A percentile compares a stretch with the other conserved stretches of the same genome.
These are phyloP conservation scores for Pichia deserticola DNA, from an alignment of 805 yeast genomes.

Conservation along the genomic window DNA sequence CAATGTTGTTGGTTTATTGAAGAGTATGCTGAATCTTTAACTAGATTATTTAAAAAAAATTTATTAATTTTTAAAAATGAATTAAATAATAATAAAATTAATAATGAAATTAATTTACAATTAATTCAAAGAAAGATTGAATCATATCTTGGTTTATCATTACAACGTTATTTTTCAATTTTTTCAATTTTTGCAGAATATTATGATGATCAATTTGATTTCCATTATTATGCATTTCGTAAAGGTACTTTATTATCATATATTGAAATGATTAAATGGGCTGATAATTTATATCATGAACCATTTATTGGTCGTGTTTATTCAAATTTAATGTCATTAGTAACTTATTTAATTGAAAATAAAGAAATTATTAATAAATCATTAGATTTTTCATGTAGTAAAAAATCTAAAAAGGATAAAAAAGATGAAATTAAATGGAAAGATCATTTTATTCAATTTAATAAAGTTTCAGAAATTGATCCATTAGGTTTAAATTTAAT, in stretches of 20 bases:
- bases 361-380: constrained; percentile 14
- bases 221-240: constrained; percentile 87
- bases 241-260: constrained; percentile 87
- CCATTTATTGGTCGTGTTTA: constrained; percentile 70
- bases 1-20: constrained; percentile 87
- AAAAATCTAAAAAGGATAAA: constrained; percentile 44
- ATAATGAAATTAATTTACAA: constrained; percentile 29
- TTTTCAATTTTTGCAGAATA: constrained; percentile 62
- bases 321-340: constrained; percentile 53
- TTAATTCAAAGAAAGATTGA: constrained; percentile 28
- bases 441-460: constrained; percentile 42
- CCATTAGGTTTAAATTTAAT: constrained; percentile 44
- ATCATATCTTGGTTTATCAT: constrained; percentile 54
- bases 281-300: constrained; percentile 58
- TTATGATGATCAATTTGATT: constrained; percentile 82
- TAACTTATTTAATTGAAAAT: constrained; percentile 35
- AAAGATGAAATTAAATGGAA: constrained; percentile 49
- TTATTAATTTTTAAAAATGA: constrained; percentile 13
- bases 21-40: constrained; percentile 80
- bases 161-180: constrained; percentile 69
- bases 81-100: background rate
- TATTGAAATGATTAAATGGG: constrained; percentile 74
- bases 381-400: constrained; percentile 9
- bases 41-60: constrained; percentile 43
- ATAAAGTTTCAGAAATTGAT: constrained; percentile 45